These are phyloP conservation scores for Corynascus novoguineensis DNA, from an alignment of 495 filamentous ascomycete species.

Conservation along the genomic window DNA sequence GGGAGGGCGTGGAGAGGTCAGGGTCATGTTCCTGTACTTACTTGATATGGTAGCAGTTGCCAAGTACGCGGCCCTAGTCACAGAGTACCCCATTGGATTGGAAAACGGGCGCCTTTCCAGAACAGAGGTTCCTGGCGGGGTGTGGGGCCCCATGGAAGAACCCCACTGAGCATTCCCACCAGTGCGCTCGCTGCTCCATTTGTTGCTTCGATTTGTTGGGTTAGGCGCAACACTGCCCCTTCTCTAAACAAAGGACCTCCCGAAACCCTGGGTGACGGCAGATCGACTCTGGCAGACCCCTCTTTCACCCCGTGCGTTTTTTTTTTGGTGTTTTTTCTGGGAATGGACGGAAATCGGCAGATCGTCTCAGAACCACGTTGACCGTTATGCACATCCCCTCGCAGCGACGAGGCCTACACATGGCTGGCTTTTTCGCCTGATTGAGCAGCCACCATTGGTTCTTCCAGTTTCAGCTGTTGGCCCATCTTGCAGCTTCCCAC, in stretches of 20 bases:
- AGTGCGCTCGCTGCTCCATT: neutral
- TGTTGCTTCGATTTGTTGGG: slow-evolving; percentile 5
- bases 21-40: slow-evolving; percentile 18
- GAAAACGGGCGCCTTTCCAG: slow-evolving; percentile 24
- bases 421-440: neutral
- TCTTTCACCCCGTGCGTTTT: neutral
- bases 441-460: no score
- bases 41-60: slow-evolving; percentile 3
- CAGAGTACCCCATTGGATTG: slow-evolving; percentile 13
- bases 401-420: no score
- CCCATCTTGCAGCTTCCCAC: neutral
- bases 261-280: neutral
- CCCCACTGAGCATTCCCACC: slow-evolving; percentile 7
- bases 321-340: neutral
- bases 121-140: slow-evolving; percentile 18
- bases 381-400: neutral
- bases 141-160: slow-evolving; percentile 1
- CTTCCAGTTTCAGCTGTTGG: neutral
- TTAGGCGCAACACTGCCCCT: neutral
- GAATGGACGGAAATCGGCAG: neutral
- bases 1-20: slow-evolving; percentile 7
- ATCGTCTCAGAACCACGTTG: neutral
- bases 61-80: slow-evolving; percentile 21
- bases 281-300: neutral
- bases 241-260: neutral